A percentile compares a stretch with the other conserved stretches of the same genome.
phyloP scores from a whole-genome alignment of 225 moss, liverwort and hornwort species.

The Anthoceros angustus region DNA sequence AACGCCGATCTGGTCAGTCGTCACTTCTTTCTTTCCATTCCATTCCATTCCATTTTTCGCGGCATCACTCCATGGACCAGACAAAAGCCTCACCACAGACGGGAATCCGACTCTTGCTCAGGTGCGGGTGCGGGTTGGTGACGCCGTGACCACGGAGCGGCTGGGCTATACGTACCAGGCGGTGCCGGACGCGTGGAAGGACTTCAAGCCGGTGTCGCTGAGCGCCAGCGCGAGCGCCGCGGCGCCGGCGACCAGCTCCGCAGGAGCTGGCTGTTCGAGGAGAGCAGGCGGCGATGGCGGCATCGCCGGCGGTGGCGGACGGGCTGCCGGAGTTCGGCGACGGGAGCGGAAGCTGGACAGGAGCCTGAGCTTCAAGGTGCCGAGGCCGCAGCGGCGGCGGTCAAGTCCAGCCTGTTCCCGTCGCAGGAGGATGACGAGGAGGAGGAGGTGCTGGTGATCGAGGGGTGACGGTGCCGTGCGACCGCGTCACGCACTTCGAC shows the following conservation, averaged over 20 bases:
- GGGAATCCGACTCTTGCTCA: not conserved
- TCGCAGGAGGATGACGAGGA: not conserved
- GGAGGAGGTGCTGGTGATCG: not conserved
- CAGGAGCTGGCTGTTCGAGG: not conserved
- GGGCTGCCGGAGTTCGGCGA: not conserved
- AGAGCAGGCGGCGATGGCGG: not conserved
- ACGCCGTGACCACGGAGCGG: not conserved
- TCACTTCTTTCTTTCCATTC: no score
- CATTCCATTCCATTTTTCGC: not conserved
- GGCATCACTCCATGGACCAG: no score
- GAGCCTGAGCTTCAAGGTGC: conserved; percentile 1
- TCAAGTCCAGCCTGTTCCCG: not conserved
- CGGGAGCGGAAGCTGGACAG: not conserved
- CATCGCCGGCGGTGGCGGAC: not conserved
- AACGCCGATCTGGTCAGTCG: not conserved
- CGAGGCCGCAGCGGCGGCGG: not conserved
- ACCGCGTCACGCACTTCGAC: not conserved
- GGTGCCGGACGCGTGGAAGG: not conserved
- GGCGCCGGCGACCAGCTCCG: not conserved
- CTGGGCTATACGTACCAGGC: not conserved
- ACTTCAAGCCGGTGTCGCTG: not conserved
- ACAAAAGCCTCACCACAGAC: no score
- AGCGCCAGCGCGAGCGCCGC: not conserved
- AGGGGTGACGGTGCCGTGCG: not conserved
- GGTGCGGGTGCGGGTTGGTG: not conserved